Conservation (phyloP, 2,329 filamentous ascomycete genomes). For the Thielaviopsis punctulata region DNA sequence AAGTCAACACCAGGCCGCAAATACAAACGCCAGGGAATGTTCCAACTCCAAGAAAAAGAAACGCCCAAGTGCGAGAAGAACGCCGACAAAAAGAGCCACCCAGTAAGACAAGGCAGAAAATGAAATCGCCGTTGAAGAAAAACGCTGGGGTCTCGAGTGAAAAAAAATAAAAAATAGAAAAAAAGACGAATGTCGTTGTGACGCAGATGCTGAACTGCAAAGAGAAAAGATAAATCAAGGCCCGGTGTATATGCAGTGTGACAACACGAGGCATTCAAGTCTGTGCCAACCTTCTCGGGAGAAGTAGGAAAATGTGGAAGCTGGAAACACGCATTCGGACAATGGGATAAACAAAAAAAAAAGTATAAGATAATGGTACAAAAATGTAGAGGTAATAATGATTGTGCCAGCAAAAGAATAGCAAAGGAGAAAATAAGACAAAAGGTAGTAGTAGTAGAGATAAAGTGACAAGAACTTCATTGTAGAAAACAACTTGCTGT, state of each 20-base stretch:
- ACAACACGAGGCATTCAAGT: neutral
- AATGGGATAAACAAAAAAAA: slow-evolving; percentile 1
- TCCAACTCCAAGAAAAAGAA: neutral
- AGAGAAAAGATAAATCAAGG: neutral
- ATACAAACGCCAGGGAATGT: neutral
- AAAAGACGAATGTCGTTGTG: neutral
- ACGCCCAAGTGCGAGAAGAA: neutral
- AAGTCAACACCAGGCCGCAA: neutral
- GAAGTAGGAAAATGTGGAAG: neutral
- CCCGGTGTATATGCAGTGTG: neutral
- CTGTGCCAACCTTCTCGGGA: neutral
- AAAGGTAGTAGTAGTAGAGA: neutral
- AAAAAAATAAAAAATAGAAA: neutral
- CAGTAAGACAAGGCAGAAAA: neutral
- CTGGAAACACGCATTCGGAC: neutral
- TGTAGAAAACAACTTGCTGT: neutral
- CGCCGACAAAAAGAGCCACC: neutral
- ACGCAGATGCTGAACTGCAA: neutral
- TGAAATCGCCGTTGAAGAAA: neutral
- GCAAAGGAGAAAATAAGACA: neutral
- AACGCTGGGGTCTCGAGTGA: neutral
- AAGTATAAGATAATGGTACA: neutral
- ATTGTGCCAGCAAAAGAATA: neutral
- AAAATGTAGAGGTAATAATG: slow-evolving; percentile 1
- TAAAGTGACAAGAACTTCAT: neutral